These are phyloP conservation scores for Backusella liffmaniae DNA, from an alignment of 192 early-diverging fungal genomes.

Conservation along the genomic window DNA sequence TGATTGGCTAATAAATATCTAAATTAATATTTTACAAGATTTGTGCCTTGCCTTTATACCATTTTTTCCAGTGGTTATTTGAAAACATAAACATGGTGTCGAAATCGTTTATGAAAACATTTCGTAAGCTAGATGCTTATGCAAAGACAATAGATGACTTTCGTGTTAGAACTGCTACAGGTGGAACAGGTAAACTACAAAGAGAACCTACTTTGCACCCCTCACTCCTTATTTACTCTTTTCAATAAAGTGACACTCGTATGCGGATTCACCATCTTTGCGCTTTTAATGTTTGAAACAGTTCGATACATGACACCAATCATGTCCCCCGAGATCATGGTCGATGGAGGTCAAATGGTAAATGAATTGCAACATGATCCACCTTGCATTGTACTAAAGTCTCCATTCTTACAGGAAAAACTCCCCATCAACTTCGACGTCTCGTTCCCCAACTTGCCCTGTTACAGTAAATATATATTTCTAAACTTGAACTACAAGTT, in stretches of 20 bases:
- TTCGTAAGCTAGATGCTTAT: slow-evolving; percentile 76
- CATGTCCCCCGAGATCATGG: slow-evolving; percentile 71
- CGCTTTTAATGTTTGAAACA: slow-evolving; percentile 82
- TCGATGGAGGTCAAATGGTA: slow-evolving; percentile 72
- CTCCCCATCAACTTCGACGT: slow-evolving; percentile 87
- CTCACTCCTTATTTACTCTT: neutral
- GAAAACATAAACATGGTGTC: slow-evolving; percentile 19
- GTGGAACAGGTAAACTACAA: slow-evolving; percentile 58
- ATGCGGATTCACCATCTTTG: slow-evolving; percentile 62
- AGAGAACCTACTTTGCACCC: neutral
- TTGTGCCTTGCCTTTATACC: neutral
- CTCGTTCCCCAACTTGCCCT: slow-evolving; percentile 87
- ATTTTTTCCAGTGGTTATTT: neutral
- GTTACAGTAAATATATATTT: slow-evolving; percentile 58
- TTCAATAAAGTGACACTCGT: slow-evolving; percentile 69
- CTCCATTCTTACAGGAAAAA: slow-evolving; percentile 53
- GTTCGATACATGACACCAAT: slow-evolving; percentile 69
- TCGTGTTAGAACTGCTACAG: slow-evolving; percentile 71
- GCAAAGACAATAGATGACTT: slow-evolving; percentile 97
- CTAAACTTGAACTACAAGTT: neutral
- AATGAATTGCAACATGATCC: neutral
- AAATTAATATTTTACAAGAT: neutral
- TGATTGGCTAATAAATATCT: neutral
- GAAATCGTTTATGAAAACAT: slow-evolving; percentile 39
- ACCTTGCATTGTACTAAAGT: neutral